Percentiles rank a stretch among this genome's conserved stretches.
phyloP scores from a whole-genome alignment of 2,329 filamentous ascomycete genomes.

The Botrytis fragariae region DNA sequence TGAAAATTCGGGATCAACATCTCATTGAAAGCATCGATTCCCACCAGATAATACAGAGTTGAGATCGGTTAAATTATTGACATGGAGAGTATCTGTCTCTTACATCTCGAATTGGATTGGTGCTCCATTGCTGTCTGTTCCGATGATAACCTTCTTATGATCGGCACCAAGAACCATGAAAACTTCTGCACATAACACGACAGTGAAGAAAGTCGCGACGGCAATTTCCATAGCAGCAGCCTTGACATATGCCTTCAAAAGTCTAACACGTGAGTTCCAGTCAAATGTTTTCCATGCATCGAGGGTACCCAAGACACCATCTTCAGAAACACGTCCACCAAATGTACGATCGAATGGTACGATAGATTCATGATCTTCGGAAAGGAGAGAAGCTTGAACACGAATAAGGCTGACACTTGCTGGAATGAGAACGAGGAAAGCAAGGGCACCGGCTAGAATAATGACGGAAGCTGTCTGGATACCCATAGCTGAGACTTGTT shows the following conservation, averaged over 20 bases:
- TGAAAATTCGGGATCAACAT: neutral
- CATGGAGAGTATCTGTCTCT: neutral
- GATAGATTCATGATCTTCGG: constrained; percentile 77
- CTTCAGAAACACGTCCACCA: constrained; percentile 70
- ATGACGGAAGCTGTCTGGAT: constrained; percentile 49
- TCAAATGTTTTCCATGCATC: constrained; percentile 81
- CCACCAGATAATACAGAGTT: neutral
- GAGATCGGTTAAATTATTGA: neutral
- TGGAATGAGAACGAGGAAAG: constrained; percentile 68
- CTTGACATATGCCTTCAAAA: constrained; percentile 76
- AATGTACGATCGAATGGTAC: constrained; percentile 90
- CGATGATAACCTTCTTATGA: constrained; percentile 20
- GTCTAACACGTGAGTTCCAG: constrained; percentile 66
- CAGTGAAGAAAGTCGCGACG: constrained; percentile 46
- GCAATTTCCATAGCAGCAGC: constrained; percentile 55
- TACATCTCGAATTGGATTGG: neutral
- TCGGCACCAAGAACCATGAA: constrained; percentile 46
- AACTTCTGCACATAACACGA: constrained; percentile 52
- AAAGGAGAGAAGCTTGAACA: constrained; percentile 82
- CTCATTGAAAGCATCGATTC: neutral
- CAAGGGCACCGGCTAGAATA: constrained; percentile 48
- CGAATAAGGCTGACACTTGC: constrained; percentile 74
- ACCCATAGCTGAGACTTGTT: constrained; percentile 40
- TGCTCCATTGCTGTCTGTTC: neutral
- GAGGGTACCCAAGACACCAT: constrained; percentile 65